Percentiles rank a stretch among this genome's conserved stretches.
Conservation (phyloP, 2,329 filamentous ascomycete genomes). For the Venturia asperata region DNA sequence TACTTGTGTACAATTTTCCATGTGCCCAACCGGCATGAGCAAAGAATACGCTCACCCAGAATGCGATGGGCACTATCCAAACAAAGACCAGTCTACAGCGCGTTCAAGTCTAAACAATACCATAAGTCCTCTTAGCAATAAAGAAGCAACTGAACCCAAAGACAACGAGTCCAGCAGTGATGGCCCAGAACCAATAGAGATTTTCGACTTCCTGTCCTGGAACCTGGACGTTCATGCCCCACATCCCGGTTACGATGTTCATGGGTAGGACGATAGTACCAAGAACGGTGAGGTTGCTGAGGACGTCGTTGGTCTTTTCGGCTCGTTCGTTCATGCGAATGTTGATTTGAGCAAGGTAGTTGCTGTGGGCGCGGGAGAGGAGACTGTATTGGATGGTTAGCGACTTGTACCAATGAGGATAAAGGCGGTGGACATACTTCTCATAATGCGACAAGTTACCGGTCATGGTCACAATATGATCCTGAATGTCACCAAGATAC, state of each 20-base stretch:
- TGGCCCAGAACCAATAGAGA: slow-evolving; percentile 44
- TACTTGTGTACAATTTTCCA: neutral
- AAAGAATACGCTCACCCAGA: neutral
- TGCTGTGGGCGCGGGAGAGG: slow-evolving; percentile 81
- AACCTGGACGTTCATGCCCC: slow-evolving; percentile 98
- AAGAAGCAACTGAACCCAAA: slow-evolving; percentile 77
- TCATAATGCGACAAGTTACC: slow-evolving; percentile 93
- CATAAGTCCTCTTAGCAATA: slow-evolving; percentile 46
- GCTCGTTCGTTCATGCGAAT: slow-evolving; percentile 98
- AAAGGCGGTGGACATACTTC: slow-evolving; percentile 54
- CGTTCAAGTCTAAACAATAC: slow-evolving; percentile 8
- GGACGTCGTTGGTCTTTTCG: slow-evolving; percentile 89
- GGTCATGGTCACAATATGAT: slow-evolving; percentile 99
- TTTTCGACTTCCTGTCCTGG: slow-evolving; percentile 77
- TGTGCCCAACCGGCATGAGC: neutral
- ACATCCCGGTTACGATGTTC: slow-evolving; percentile 98
- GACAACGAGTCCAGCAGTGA: slow-evolving; percentile 65
- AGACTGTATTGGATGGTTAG: slow-evolving; percentile 49
- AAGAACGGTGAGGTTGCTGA: slow-evolving; percentile 89
- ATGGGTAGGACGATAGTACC: slow-evolving; percentile 96
- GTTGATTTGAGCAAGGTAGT: slow-evolving; percentile 99
- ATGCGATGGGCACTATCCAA: neutral
- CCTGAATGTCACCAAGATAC: slow-evolving; percentile 95
- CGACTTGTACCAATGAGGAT: neutral
- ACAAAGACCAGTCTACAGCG: neutral